Base-by-base conservation (phyloP, 2,329 filamentous ascomycete genomes). In the Alternaria triticimaculans region DNA sequence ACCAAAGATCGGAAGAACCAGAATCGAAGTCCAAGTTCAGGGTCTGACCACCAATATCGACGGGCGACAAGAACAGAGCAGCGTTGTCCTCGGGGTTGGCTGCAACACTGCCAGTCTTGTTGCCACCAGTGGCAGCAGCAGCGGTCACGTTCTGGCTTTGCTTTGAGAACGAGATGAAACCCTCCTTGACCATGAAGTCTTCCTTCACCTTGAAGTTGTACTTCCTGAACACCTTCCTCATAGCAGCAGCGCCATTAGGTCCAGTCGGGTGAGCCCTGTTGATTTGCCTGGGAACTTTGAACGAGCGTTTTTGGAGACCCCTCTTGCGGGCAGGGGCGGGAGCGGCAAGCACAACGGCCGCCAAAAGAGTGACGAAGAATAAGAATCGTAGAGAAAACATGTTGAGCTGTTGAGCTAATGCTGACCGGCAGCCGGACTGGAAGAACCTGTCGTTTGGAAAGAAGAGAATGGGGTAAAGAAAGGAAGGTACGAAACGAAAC, bases 1-100 rank as follows among this genome's bases (percentile, higher is more conserved):
- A 87, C 90, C 90, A 93, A 82, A 92, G 84, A 78, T 93, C 91
- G 12, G 90, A 87, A 2, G 90, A 92, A 60, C 91, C 91, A n/a
- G 89, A 90, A 79, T 93, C 91, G 74, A 93, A 92, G 76, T 92
- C 88, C 76, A 93, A 81, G 73, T 89, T 87, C 61, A 93, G 72
- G 5, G 84, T 86, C 80, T 93, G 90, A 6, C 88, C 89, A 63
- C 91, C 91, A 66, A 93, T 86, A n/a, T 76, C 85, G 56, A 93
- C 88, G 0, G 89, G 89, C 1, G 89, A 87, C 12, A 94, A 84
- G 72, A 92, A 94, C 63, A 92, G 88, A 51, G 87, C 84, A 72
- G 92, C 91, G 69, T 89, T 88, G 48, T 85, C 80, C 66, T 89
- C 87, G 12, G 90, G 88, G 26, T 87, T 89, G 56, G 90, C 89